phyloP scores from a whole-genome alignment of 148 eudicot genomes.

The Chenopodium formosanum region DNA sequence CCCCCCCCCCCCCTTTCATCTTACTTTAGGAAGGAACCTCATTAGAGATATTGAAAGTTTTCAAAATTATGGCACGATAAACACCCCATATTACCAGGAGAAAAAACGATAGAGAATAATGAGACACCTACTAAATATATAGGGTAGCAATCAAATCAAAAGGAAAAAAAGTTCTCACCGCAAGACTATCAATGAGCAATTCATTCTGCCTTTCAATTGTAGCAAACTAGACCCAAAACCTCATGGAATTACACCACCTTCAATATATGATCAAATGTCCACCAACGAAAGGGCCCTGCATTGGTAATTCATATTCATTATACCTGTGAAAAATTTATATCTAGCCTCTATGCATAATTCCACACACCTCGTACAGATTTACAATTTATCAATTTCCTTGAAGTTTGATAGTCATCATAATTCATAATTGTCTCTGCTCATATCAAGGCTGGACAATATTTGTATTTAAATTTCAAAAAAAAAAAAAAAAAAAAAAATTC shows the following conservation, averaged over 20 bases:
- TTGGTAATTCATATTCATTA: background rate
- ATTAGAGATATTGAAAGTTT: background rate
- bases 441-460: background rate
- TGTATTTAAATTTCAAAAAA: too few relatives aligned
- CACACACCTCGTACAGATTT: background rate
- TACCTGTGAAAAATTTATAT: too few relatives aligned
- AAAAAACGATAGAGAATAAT: background rate
- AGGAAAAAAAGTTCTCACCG: background rate
- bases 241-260: background rate
- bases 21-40: background rate
- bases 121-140: background rate
- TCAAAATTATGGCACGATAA: too few relatives aligned
- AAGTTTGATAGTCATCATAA: background rate
- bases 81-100: too few relatives aligned
- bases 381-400: background rate
- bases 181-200: background rate
- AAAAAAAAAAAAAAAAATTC: too few relatives aligned
- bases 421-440: background rate
- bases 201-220: background rate
- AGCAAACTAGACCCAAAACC: constrained; percentile 1
- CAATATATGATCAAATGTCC: background rate
- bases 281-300: background rate
- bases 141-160: background rate
- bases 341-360: background rate
- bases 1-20: background rate